Conservation (phyloP, 495 filamentous ascomycete genomes). For the Penicillium antarcticum region DNA sequence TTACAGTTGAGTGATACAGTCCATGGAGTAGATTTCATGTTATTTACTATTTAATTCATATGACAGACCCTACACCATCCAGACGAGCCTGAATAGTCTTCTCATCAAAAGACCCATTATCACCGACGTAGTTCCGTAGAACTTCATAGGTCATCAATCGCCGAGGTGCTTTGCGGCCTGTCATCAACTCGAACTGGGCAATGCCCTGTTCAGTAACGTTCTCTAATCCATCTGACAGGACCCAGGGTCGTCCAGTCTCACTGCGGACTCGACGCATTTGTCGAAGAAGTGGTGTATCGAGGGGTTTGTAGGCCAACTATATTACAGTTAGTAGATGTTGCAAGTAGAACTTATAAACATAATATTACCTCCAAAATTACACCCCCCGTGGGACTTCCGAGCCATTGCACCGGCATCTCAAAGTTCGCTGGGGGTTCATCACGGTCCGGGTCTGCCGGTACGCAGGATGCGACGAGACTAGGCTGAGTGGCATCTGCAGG, state of each 20-base stretch:
- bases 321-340: constrained; percentile 15
- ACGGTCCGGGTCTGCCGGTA: constrained; percentile 64
- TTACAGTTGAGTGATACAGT: too few relatives aligned
- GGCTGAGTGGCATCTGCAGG: constrained; percentile 60
- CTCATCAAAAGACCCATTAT: constrained; percentile 41
- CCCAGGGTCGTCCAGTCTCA: constrained; percentile 64
- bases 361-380: constrained; percentile 67
- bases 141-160: constrained; percentile 70
- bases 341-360: background rate
- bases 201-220: constrained; percentile 78
- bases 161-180: constrained; percentile 74
- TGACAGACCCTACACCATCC: constrained; percentile 23
- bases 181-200: constrained; percentile 80
- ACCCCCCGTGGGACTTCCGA: constrained; percentile 72
- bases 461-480: constrained; percentile 74
- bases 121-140: constrained; percentile 47
- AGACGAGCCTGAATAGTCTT: constrained; percentile 41
- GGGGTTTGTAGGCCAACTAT: constrained; percentile 69
- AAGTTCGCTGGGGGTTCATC: constrained; percentile 68
- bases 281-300: constrained; percentile 65
- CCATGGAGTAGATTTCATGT: background rate
- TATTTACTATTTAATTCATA: background rate
- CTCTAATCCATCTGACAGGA: constrained; percentile 76
- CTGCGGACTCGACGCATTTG: constrained; percentile 60
- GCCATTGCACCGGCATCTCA: constrained; percentile 70